phyloP scores from a whole-genome alignment of 2,329 filamentous ascomycete species.

The Capronia epimyces region DNA sequence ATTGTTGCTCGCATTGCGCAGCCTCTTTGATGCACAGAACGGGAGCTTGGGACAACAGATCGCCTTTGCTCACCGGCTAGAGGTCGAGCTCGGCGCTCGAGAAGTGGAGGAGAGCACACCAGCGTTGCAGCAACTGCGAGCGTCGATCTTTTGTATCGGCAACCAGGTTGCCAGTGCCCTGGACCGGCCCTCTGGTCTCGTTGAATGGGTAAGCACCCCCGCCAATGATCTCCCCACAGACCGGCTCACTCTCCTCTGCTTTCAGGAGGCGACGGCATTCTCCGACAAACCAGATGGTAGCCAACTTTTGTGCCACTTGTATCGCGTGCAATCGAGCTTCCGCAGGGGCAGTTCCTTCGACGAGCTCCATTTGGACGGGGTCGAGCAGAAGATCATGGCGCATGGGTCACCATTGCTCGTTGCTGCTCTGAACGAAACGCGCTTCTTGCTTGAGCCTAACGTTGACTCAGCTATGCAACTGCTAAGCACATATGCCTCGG shows the following conservation, averaged over 20 bases:
- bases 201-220: constrained; percentile 4
- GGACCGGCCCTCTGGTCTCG: constrained; percentile 1
- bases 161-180: constrained; percentile 5
- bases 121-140: not conserved
- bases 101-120: constrained; percentile 2
- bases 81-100: constrained; percentile 4
- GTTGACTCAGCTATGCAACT: constrained; percentile 1
- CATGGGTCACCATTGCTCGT: not conserved
- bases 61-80: constrained; percentile 7
- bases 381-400: not conserved
- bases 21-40: constrained; percentile 5
- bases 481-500: not conserved
- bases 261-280: not conserved
- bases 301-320: not conserved
- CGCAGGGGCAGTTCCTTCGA: not conserved
- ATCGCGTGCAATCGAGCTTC: constrained; percentile 2
- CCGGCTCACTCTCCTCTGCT: not conserved
- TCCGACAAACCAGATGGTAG: not conserved
- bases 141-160: constrained; percentile 4
- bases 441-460: not conserved
- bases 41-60: constrained; percentile 7
- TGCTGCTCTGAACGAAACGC: not conserved
- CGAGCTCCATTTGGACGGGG: not conserved
- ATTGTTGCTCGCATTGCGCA: constrained; percentile 3
- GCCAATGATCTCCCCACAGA: not conserved